Evolutionary conservation across 176 grass and related monocot species (phyloP), one percentile per base, ranked within the genome.

Genomic region (Oryza glaberrima): DNA sequence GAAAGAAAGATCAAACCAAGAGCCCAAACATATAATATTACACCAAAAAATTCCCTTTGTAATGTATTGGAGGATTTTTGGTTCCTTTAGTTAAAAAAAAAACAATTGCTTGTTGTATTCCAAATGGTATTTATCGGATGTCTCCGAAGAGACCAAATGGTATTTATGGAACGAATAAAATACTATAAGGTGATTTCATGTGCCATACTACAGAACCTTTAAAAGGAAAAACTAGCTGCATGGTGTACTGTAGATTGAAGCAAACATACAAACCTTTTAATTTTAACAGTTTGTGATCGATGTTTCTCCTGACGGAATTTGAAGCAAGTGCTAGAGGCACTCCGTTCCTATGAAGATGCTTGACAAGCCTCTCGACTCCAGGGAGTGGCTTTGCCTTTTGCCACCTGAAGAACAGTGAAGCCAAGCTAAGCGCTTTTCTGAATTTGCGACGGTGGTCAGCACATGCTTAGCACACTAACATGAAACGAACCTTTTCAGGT

Each of bases 301-400:
- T 73, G 80, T 98, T 86, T 76, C 84, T 88, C 85, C 88, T 98
- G 45, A 90, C 35, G 13, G 95, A 98, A 81, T 98, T 98, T 11
- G 95, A 98, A 90, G 95, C 95, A 82, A 98, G 71, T 46, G 84
- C 95, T 44, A 98, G 48, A 2, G 92, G 95, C 32, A 95, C 65
- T 9, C 92, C 88, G 19, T 98, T 90, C 67, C 90, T 82, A 69
- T 84, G 64, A 72, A 98, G 92, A 81, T 98, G 95, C 56, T 82
- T 73, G 38, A 98, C 83, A 83, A 98, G 95, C 34, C 95, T 81
- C 72, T 84, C 73, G 75, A 88, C 92, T 77, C 95, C 92, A n/a
- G 92, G 92, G 78, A 98, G 80, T 9, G 84, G 73, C 64, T 91
- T 88, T 30, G 92, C 87, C 51, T 28, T 88, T 46, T 91, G 76